Evolutionary conservation across 768 basidiomycete genomes (phyloP).

Genomic region (Crassisporium funariophilum): DNA sequence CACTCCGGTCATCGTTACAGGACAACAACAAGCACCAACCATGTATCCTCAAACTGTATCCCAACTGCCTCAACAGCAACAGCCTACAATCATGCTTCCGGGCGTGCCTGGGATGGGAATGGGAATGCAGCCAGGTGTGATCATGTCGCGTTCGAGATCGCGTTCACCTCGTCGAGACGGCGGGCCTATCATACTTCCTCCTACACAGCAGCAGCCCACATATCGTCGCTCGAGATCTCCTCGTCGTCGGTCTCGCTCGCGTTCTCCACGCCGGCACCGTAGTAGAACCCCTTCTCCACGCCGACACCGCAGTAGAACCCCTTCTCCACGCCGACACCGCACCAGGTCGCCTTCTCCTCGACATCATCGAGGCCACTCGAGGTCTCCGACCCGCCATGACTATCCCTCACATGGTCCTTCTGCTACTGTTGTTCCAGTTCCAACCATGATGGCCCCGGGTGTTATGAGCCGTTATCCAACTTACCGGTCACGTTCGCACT

Average conservation of each 20-base stretch:
- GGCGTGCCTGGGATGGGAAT: too few relatives aligned
- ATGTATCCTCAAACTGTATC: too few relatives aligned
- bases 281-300: slow-evolving; percentile 1
- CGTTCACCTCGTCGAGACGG: too few relatives aligned
- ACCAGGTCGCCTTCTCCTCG: slow-evolving; percentile 12
- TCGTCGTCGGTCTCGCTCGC: slow-evolving; percentile 13
- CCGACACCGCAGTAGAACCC: background rate
- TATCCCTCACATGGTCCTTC: slow-evolving; percentile 6
- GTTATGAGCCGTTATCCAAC: slow-evolving; percentile 4
- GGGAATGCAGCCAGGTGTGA: too few relatives aligned
- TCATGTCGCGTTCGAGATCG: too few relatives aligned
- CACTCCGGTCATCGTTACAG: too few relatives aligned
- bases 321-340: slow-evolving; percentile 5
- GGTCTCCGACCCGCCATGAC: slow-evolving; percentile 9
- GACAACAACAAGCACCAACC: too few relatives aligned
- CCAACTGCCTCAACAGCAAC: too few relatives aligned
- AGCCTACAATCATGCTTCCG: too few relatives aligned
- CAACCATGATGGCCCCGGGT: slow-evolving; percentile 3
- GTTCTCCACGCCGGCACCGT: slow-evolving; percentile 16
- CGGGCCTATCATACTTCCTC: too few relatives aligned
- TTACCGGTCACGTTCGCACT: slow-evolving; percentile 22
- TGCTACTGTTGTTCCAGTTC: slow-evolving; percentile 10
- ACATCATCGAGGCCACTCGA: slow-evolving; percentile 2
- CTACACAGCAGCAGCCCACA: too few relatives aligned
- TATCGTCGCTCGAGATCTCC: slow-evolving; percentile 22